Base-by-base conservation (phyloP, 1,284 basidiomycete genomes). In the Cutaneotrichosporon sp. region DNA sequence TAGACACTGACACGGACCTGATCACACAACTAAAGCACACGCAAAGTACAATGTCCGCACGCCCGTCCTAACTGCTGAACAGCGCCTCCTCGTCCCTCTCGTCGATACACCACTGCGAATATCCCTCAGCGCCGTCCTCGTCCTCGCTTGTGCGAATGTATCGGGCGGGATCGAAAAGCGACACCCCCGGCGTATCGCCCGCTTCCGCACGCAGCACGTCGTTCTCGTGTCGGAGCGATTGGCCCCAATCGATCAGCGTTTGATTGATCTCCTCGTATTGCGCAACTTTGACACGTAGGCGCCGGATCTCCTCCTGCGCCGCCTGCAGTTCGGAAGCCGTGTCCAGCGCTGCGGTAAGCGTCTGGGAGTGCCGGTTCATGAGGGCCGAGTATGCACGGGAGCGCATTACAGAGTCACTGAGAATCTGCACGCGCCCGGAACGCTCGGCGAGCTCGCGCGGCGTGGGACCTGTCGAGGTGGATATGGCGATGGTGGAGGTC, bases 381-480 rank as follows among this genome's bases (percentile, higher is more conserved):
- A 44, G 42, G 17, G 20, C 42, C 4, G 19, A 11, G 42, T 44
- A 44, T 11, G 42, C 42, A 7, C 27, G 42, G 19, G 27, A 41
- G 22, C 38, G 38, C 22, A 25, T 41, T 4, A 41, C 38, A 16
- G 38, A 22, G 38, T 41, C 22, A 9, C 22, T n/a, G 38, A 41
- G 38, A 16, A 24, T 25, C 38, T 41, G 38, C 20, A 41, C 24
- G 38, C 38, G 38, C 38, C 26, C 22, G 9, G 38, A 41, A 24
- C 38, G 38, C 22, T 41, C 38, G 38, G 42, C 42, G 19, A 44
- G 42, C 19, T 44, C 27, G n/a, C 42, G 42, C 4, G 29, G n/a
- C 27, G 42, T 22, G 19, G 25, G 41, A 17, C 17, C 29, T 7
- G 41, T 25, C 6, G 6, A 17, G 26, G 41, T 16, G 12, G 41